These are phyloP conservation scores for Phellopilus nigrolimitatus DNA, from an alignment of 1,284 basidiomycete genomes.

Conservation along the genomic window DNA sequence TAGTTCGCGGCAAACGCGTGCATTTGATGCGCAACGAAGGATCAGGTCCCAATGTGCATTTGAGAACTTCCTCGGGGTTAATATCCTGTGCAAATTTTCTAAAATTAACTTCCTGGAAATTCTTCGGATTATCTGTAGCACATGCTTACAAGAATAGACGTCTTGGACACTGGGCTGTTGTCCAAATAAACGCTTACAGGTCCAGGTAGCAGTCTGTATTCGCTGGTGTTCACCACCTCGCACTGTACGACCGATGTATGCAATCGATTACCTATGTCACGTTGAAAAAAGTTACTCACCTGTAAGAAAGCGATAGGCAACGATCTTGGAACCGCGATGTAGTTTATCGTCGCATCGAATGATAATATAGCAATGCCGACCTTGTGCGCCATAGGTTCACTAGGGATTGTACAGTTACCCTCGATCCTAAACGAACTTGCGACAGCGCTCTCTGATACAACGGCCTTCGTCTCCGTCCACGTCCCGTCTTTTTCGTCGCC, in stretches of 20 bases:
- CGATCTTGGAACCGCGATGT: conserved; percentile 45
- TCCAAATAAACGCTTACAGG: conserved; percentile 47
- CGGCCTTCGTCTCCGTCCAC: conserved; percentile 6
- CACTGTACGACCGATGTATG: conserved; percentile 31
- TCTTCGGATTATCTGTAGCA: conserved; percentile 6
- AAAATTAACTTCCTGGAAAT: conserved; percentile 16
- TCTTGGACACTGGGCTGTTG: conserved; percentile 45
- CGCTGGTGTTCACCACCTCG: conserved; percentile 46
- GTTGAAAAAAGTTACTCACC: conserved; percentile 26
- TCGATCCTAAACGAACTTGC: conserved; percentile 46
- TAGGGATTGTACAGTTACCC: conserved; percentile 44
- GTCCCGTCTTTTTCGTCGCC: conserved; percentile 23
- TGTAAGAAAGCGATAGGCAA: conserved; percentile 44
- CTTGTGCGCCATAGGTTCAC: conserved; percentile 48
- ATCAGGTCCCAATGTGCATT: conserved; percentile 52
- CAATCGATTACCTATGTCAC: no score
- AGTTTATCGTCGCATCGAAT: conserved; percentile 42
- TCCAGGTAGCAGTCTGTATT: conserved; percentile 48
- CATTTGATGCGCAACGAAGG: conserved; percentile 44
- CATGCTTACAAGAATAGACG: conserved; percentile 37
- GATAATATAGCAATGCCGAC: conserved; percentile 46
- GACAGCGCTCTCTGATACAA: conserved; percentile 47
- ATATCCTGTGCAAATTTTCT: conserved; percentile 34
- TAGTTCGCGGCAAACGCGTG: conserved; percentile 35
- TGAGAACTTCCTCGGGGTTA: conserved; percentile 44